Evolutionary conservation across 208 protist genomes (phyloP).

Genomic region (Trichomonas tenax): DNA sequence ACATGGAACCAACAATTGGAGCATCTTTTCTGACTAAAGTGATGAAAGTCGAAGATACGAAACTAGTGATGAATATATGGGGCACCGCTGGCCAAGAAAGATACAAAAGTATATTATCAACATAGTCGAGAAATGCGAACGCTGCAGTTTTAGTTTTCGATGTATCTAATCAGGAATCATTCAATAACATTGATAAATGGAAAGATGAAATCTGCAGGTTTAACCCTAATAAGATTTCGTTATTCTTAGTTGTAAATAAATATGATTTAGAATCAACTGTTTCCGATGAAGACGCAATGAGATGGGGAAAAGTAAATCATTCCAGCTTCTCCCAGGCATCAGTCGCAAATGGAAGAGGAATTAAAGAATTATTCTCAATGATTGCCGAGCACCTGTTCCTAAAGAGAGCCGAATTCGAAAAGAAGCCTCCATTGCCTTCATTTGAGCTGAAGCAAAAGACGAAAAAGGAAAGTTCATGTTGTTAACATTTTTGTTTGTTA

Average conservation of each 20-base stretch:
- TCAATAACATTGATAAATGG: neutral
- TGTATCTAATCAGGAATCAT: neutral
- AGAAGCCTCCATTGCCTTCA: too few species aligned
- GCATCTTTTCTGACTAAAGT: neutral
- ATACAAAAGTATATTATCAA: neutral
- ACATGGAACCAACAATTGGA: neutral
- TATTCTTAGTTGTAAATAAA: neutral
- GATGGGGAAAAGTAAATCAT: neutral
- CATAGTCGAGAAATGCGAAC: neutral
- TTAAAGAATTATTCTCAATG: neutral
- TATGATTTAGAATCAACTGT: neutral
- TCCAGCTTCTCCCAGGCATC: neutral
- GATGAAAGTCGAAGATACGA: neutral
- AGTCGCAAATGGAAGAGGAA: neutral
- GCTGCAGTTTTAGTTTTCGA: neutral
- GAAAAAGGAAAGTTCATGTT: too few species aligned
- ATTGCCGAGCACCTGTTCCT: neutral
- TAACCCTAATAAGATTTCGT: neutral
- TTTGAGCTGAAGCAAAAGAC: too few species aligned
- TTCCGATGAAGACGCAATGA: too few species aligned
- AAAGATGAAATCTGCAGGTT: neutral
- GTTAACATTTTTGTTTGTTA: too few species aligned
- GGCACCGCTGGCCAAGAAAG: neutral
- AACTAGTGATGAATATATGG: neutral
- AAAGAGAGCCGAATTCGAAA: too few species aligned